Conservation (phyloP, 176 grass and related monocot species). For the Oryza nivara region DNA sequence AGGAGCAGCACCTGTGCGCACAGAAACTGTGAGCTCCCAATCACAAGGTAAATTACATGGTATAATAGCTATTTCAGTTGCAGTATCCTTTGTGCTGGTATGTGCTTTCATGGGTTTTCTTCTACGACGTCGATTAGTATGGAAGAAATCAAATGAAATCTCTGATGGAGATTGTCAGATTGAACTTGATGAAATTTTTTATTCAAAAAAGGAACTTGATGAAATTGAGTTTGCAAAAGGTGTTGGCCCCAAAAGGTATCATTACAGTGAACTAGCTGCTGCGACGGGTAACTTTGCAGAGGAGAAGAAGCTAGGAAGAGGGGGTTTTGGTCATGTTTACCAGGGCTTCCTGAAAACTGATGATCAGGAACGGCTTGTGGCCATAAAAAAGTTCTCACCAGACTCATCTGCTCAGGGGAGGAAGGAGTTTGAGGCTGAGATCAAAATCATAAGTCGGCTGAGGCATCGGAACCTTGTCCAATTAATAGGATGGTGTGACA, state of each 20-base stretch:
- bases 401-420: constrained; percentile 27
- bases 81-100: neutral
- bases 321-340: constrained; percentile 39
- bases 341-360: neutral
- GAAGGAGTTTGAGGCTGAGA: constrained; percentile 52
- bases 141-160: neutral
- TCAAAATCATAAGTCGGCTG: constrained; percentile 61
- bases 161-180: neutral
- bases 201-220: neutral
- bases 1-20: neutral
- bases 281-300: constrained; percentile 27
- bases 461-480: constrained; percentile 63
- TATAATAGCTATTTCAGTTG: neutral
- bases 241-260: constrained; percentile 33
- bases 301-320: constrained; percentile 31
- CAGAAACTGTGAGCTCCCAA: neutral
- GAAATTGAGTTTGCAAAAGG: neutral
- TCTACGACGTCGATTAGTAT: neutral
- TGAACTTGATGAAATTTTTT: neutral
- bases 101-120: constrained; percentile 28
- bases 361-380: constrained; percentile 5
- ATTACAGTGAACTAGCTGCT: constrained; percentile 15
- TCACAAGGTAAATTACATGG: neutral
- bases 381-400: constrained; percentile 24
- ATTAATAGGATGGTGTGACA: constrained; percentile 43